phyloP scores from a whole-genome alignment of 306 rosid genomes.

The Pterocarpus santalinus region DNA sequence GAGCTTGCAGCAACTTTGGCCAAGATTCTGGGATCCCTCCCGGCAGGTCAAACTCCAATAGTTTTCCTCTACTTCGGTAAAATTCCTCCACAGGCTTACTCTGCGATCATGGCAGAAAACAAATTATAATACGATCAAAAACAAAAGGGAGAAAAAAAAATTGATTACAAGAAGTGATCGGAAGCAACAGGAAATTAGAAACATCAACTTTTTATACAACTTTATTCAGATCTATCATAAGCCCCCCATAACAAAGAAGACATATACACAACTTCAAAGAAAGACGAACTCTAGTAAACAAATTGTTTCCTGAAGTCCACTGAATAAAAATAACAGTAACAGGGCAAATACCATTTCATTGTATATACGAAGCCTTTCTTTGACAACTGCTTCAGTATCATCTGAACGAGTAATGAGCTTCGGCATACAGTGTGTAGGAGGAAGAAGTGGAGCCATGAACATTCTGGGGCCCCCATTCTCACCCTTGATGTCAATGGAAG shows the following conservation, averaged over 20 bases:
- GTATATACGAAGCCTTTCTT: slow-evolving; percentile 83
- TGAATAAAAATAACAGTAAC: slow-evolving; percentile 16
- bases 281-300: not conserved
- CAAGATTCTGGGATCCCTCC: slow-evolving; percentile 99
- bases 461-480: slow-evolving; percentile 76
- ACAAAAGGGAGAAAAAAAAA: not conserved
- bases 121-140: slow-evolving; percentile 17
- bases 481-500: slow-evolving; percentile 72
- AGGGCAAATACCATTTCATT: slow-evolving; percentile 69
- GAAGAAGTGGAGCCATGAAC: slow-evolving; percentile 94
- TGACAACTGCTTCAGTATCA: slow-evolving; percentile 80
- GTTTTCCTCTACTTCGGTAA: slow-evolving; percentile 76
- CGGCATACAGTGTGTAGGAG: slow-evolving; percentile 87
- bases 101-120: slow-evolving; percentile 52
- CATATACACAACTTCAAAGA: slow-evolving; percentile 19
- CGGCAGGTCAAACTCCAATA: slow-evolving; percentile 86
- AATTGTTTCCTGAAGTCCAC: not conserved
- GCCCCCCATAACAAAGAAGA: slow-evolving; percentile 2
- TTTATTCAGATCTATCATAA: not conserved
- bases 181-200: not conserved
- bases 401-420: slow-evolving; percentile 89
- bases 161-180: not conserved
- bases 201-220: not conserved
- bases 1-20: slow-evolving; percentile 92
- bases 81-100: slow-evolving; percentile 90